Evolutionary conservation across 2,329 filamentous ascomycete genomes (phyloP), one percentile per base, ranked within the genome.

Genomic region (Anthostomella pinea): DNA sequence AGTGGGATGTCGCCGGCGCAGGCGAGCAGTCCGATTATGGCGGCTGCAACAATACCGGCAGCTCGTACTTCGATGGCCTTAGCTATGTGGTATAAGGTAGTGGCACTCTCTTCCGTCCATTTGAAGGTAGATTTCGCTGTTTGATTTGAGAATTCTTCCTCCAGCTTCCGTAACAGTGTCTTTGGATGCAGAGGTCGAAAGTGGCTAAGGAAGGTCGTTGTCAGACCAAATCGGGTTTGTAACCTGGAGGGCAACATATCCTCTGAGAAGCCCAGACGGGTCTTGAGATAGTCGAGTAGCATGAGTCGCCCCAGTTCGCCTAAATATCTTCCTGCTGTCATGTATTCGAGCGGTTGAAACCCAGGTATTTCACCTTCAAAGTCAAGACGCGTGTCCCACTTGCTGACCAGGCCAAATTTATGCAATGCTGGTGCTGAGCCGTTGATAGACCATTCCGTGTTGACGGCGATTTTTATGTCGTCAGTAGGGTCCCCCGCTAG

Each of bases 401-500:
- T 65, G 8, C 77, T 89, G 33, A 87, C 76, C 30, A 90, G 70
- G 1, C 69, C 67, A 14, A 81, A 64, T 16, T 81, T 71, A 16
- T 72, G 68, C 35, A 91, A 65, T 1, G 86, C 83, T 6, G 72
- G 68, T n/a, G 79, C 80, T 2, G 85, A 79, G 6, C 86, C 86
- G 17, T 81, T 82, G 51, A 93, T 88, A 33, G 83, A 86, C 83
- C 85, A 90, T 62, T 93, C 87, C 0, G 87, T 91, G 56, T 91
- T 91, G 45, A 91, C 79, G 4, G 87, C 77, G 10, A 89, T 81
- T 48, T 78, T 81, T n/a, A 75, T 66, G 6, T 83, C 70, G 9
- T 69, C 64, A 2, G 68, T 47, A 15, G 45, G 49, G 44, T 68
- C 64, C 7, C 62, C 70, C 11, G 69, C 69, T 22, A 77, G 62